Evolutionary conservation across 805 yeast genomes (phyloP).

Genomic region (Priceomyces fermenticarens): DNA sequence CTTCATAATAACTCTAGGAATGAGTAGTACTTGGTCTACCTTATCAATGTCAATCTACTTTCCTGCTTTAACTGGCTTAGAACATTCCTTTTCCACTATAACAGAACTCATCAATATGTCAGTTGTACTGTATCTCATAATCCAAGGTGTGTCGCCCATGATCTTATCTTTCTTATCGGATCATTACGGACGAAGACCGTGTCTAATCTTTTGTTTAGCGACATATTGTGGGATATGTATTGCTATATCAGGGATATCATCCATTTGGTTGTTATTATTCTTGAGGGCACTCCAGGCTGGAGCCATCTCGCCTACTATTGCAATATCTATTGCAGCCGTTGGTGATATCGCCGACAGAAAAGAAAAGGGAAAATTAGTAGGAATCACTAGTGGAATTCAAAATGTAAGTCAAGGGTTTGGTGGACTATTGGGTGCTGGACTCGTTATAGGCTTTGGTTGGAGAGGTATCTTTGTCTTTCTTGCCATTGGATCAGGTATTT

Average conservation of each 20-base stretch:
- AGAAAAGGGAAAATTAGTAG: conserved; percentile 66
- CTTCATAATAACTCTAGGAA: conserved; percentile 38
- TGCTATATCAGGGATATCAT: conserved; percentile 57
- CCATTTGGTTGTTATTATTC: conserved; percentile 55
- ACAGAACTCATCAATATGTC: conserved; percentile 64
- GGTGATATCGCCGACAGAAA: conserved; percentile 64
- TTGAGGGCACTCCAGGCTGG: conserved; percentile 68
- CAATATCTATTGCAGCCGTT: conserved; percentile 62
- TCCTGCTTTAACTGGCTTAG: conserved; percentile 64
- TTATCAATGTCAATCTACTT: conserved; percentile 72
- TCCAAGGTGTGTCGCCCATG: conserved; percentile 74
- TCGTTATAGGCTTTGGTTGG: conserved; percentile 47
- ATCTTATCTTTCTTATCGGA: conserved; percentile 67
- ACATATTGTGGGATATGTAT: conserved; percentile 57
- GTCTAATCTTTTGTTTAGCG: conserved; percentile 48
- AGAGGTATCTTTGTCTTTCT: conserved; percentile 71
- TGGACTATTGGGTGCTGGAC: conserved; percentile 58
- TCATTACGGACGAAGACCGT: conserved; percentile 65
- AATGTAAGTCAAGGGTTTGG: conserved; percentile 74
- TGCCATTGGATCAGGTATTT: conserved; percentile 54
- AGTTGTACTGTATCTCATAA: conserved; percentile 67
- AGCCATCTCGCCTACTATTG: conserved; percentile 68
- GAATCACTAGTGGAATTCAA: conserved; percentile 57
- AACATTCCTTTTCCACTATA: conserved; percentile 48
- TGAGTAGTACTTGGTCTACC: conserved; percentile 59